Percentiles rank a stretch among this genome's conserved stretches.
These are phyloP conservation scores for Pichia deserticola DNA, from an alignment of 805 yeast species.

Conservation along the genomic window DNA sequence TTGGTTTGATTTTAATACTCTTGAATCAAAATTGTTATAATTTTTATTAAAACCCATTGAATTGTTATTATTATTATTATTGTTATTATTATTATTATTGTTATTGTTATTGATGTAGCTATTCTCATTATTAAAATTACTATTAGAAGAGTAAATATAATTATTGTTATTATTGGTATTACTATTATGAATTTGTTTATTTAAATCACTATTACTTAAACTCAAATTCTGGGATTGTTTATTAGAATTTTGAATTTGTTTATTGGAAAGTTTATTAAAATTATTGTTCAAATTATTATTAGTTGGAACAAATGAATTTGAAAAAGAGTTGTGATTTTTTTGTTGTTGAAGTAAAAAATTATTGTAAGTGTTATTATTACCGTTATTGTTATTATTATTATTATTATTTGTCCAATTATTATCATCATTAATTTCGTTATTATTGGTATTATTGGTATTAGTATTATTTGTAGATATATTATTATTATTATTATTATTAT, in stretches of 20 bases:
- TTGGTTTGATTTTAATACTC: conserved; percentile 4
- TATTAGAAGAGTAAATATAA: background rate
- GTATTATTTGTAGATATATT: background rate
- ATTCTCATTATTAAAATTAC: background rate
- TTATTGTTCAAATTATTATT: background rate
- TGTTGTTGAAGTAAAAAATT: conserved; percentile 7
- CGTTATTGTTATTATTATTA: background rate
- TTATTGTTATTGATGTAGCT: background rate
- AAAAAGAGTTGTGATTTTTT: background rate
- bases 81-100: background rate
- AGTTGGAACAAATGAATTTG: background rate
- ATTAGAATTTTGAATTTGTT: background rate
- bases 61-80: background rate
- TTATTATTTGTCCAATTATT: background rate
- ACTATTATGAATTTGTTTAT: background rate
- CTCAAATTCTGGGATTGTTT: background rate
- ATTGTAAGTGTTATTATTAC: background rate
- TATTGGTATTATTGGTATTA: background rate
- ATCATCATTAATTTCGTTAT: background rate
- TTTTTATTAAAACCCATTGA: background rate
- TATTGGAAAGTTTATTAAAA: background rate
- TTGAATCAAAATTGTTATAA: conserved; percentile 1
- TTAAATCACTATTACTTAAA: background rate
- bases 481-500: background rate
- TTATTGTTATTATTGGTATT: background rate